Evolutionary conservation across 2,329 filamentous ascomycete species (phyloP).

Genomic region (Aspergillus sojae): DNA sequence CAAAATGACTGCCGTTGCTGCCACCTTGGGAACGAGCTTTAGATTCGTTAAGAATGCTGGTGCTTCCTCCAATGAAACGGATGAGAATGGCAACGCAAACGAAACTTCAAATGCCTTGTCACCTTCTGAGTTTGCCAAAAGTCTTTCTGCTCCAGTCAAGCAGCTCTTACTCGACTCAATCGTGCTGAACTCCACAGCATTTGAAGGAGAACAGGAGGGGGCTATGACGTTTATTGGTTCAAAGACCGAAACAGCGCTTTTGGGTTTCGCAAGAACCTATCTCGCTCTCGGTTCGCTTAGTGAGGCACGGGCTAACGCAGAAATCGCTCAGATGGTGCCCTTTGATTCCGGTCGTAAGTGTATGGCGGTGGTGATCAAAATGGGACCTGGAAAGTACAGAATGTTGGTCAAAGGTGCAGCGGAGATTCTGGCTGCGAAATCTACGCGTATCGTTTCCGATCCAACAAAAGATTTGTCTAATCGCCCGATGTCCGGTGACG

Average conservation of each 20-base stretch:
- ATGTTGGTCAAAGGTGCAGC: slow-evolving; percentile 59
- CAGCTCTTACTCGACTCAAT: slow-evolving; percentile 65
- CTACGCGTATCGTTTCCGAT: slow-evolving; percentile 58
- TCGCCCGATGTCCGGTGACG: slow-evolving; percentile 57
- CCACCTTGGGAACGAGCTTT: slow-evolving; percentile 53
- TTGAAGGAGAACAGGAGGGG: slow-evolving; percentile 66
- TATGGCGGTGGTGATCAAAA: slow-evolving; percentile 66
- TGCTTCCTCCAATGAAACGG: slow-evolving; percentile 28
- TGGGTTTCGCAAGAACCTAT: slow-evolving; percentile 68
- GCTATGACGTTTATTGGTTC: slow-evolving; percentile 68
- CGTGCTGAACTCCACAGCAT: slow-evolving; percentile 69
- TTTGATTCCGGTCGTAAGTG: slow-evolving; percentile 71
- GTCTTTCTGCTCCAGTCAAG: slow-evolving; percentile 57
- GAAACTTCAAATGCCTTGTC: slow-evolving; percentile 50
- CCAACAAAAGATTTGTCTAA: slow-evolving; percentile 60
- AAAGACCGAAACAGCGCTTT: slow-evolving; percentile 75
- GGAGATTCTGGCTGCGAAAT: slow-evolving; percentile 52
- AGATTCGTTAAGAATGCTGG: slow-evolving; percentile 46
- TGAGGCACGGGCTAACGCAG: slow-evolving; percentile 64
- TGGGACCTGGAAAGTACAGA: slow-evolving; percentile 58
- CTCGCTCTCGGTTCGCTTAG: slow-evolving; percentile 65
- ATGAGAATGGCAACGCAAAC: slow-evolving; percentile 19
- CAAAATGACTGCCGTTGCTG: slow-evolving; percentile 63
- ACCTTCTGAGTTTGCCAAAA: slow-evolving; percentile 56
- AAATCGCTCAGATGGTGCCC: slow-evolving; percentile 55